A percentile compares a stretch with the other conserved stretches of the same genome.
Conservation (phyloP, 2,329 filamentous ascomycete genomes). For the Pezizomycotina sp. region DNA sequence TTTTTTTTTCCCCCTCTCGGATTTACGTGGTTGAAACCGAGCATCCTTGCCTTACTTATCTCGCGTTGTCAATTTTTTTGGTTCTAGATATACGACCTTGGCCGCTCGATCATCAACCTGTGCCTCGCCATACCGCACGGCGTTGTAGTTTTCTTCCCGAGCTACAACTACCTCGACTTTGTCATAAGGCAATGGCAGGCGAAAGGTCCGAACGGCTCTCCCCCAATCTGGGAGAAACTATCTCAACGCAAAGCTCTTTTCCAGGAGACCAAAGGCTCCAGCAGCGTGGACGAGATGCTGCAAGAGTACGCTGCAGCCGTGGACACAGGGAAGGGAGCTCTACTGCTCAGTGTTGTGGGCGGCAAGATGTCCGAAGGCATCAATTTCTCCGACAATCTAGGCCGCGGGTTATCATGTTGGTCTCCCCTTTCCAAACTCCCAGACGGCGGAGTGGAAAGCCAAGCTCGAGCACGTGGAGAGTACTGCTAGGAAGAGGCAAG, state of each 20-base stretch:
- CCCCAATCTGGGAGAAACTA: conserved; percentile 43
- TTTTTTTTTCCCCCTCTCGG: too few relatives aligned
- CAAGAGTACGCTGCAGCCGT: conserved; percentile 56
- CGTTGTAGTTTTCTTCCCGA: conserved; percentile 87
- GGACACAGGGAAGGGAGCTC: conserved; percentile 44
- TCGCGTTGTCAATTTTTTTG: too few relatives aligned
- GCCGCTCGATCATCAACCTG: conserved; percentile 52
- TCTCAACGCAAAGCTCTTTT: conserved; percentile 38
- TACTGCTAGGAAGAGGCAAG: conserved; percentile 33
- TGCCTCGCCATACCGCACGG: conserved; percentile 67
- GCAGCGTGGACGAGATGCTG: conserved; percentile 50
- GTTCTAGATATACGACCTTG: conserved; percentile 50
- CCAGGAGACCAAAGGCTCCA: conserved; percentile 33
- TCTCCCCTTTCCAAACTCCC: conserved; percentile 78
- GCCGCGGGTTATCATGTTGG: conserved; percentile 87
- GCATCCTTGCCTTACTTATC: conserved; percentile 3
- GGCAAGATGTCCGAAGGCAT: conserved; percentile 95
- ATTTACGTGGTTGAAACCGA: background rate
- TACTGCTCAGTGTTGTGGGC: conserved; percentile 80
- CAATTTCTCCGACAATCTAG: conserved; percentile 82
- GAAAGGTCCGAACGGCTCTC: conserved; percentile 25
- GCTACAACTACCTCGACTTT: conserved; percentile 73
- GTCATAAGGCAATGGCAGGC: conserved; percentile 49
- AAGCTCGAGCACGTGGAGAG: conserved; percentile 74
- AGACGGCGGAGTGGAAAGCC: conserved; percentile 81